Conservation (phyloP, 495 filamentous ascomycete species). For the Glutinoglossum americanum region DNA sequence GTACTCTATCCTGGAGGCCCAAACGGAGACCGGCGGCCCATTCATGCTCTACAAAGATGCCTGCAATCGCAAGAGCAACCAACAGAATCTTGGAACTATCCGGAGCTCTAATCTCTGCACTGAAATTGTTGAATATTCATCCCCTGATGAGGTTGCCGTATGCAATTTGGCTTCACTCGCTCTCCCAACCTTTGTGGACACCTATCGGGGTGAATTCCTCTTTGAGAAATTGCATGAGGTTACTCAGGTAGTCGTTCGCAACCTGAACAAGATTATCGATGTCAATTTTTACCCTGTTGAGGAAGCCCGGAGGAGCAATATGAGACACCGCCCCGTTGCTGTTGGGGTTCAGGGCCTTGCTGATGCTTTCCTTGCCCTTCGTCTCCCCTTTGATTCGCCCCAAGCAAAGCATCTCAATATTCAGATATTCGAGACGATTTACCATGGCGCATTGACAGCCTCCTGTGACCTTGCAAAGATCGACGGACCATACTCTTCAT, state of each 20-base stretch:
- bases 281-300: constrained; percentile 90
- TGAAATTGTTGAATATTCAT: constrained; percentile 92
- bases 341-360: constrained; percentile 95
- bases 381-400: constrained; percentile 87
- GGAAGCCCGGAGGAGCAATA: constrained; percentile 86
- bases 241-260: constrained; percentile 66
- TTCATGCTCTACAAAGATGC: constrained; percentile 99
- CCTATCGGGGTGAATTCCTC: constrained; percentile 61
- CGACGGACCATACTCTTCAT: constrained; percentile 67
- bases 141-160: constrained; percentile 93
- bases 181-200: constrained; percentile 73
- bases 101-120: constrained; percentile 97
- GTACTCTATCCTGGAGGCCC: constrained; percentile 93
- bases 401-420: constrained; percentile 87
- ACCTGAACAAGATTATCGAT: constrained; percentile 95
- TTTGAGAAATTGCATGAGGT: constrained; percentile 92
- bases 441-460: constrained; percentile 80
- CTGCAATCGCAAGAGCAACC: constrained; percentile 97
- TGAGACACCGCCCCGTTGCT: constrained; percentile 84
- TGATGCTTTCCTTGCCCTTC: constrained; percentile 94
- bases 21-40: constrained; percentile 95
- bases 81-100: constrained; percentile 96
- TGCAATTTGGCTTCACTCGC: constrained; percentile 94
- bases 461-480: constrained; percentile 71
- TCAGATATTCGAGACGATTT: constrained; percentile 99